Conservation (phyloP, 163 green algal species). For the Coccomyxa subellipsoidea region DNA sequence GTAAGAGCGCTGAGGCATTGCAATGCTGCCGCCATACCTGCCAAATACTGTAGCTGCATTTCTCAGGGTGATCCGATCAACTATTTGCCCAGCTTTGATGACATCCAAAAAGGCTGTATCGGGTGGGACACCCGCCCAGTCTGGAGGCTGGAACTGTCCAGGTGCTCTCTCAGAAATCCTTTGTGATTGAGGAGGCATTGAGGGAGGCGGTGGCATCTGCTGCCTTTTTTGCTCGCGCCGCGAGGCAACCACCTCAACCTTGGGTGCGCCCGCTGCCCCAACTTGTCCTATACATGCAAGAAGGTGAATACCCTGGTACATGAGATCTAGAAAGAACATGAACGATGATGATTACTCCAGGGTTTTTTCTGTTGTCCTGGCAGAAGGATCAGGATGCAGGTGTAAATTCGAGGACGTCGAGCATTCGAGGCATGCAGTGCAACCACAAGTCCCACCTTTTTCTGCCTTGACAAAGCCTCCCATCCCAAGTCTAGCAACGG, state of each 20-base stretch:
- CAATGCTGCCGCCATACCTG: too few species aligned
- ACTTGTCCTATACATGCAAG: not conserved
- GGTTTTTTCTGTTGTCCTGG: too few species aligned
- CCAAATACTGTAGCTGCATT: slow-evolving; percentile 23
- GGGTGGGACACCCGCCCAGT: not conserved
- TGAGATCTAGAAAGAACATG: not conserved
- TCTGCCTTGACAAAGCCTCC: not conserved
- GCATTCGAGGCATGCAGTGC: not conserved
- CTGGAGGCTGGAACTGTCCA: not conserved
- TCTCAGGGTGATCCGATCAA: slow-evolving; percentile 19
- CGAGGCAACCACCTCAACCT: slow-evolving; percentile 19
- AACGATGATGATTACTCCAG: not conserved
- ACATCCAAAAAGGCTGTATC: slow-evolving; percentile 8
- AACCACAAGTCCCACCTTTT: not conserved
- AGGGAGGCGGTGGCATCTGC: slow-evolving; percentile 5
- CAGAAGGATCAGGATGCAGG: too few species aligned
- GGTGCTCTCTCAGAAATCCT: not conserved
- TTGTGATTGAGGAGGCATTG: not conserved
- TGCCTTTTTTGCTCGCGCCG: slow-evolving; percentile 22
- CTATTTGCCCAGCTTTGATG: slow-evolving; percentile 17
- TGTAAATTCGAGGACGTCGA: too few species aligned
- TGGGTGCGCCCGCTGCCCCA: not conserved
- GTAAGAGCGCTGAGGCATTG: too few species aligned
- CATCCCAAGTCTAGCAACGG: slow-evolving; percentile 2
- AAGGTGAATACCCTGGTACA: not conserved